Percentiles rank a stretch among this genome's conserved stretches.
These are phyloP conservation scores for Daedalea quercina DNA, from an alignment of 768 basidiomycete genomes.

Conservation along the genomic window DNA sequence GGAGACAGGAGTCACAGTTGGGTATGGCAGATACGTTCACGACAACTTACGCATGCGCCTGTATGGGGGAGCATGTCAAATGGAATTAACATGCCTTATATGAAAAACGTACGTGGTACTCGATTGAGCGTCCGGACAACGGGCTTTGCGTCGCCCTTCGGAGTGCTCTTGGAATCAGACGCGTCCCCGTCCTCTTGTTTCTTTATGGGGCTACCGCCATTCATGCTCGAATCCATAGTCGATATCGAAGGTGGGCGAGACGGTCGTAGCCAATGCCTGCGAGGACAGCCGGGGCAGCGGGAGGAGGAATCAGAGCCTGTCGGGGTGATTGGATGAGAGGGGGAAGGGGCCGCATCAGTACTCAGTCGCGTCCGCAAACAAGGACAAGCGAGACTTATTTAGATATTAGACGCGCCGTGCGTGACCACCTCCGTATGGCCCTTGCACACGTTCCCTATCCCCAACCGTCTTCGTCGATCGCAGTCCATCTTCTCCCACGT, in stretches of 20 bases:
- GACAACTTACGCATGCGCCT: conserved; percentile 75
- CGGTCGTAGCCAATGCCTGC: neutral
- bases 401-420: neutral
- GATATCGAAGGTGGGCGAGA: conserved; percentile 1
- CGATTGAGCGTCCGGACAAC: conserved; percentile 73
- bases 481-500: neutral
- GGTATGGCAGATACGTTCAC: neutral
- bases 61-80: conserved; percentile 11
- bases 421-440: neutral
- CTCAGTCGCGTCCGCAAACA: conserved; percentile 10
- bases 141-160: conserved; percentile 70
- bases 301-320: neutral
- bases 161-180: conserved; percentile 28
- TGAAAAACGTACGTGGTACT: conserved; percentile 66
- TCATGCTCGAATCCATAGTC: conserved; percentile 20
- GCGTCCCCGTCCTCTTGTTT: conserved; percentile 56
- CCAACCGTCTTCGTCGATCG: neutral
- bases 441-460: neutral
- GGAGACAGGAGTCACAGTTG: neutral
- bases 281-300: neutral
- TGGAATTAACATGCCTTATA: conserved; percentile 10
- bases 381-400: conserved; percentile 11
- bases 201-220: conserved; percentile 32
- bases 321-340: conserved; percentile 7
- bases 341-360: neutral